Percentiles rank a stretch among this genome's conserved stretches.
These are phyloP conservation scores for Fraxinus paxiana DNA, from an alignment of 305 asterid genomes.

Conservation along the genomic window DNA sequence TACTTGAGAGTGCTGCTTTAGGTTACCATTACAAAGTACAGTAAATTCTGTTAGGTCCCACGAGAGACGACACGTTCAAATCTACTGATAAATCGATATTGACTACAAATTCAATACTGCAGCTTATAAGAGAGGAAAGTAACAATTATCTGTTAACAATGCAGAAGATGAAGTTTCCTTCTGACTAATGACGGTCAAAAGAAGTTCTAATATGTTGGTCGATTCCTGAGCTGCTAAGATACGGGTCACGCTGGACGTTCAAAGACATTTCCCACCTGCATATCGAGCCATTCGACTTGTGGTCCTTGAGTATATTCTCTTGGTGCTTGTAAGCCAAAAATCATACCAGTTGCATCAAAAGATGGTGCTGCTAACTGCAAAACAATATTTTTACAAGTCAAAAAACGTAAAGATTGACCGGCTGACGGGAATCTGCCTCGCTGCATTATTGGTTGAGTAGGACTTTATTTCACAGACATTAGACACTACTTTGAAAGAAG, in stretches of 20 bases:
- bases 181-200: background rate
- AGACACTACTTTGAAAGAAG: background rate
- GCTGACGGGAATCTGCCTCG: background rate
- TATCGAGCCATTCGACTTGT: slow-evolving; percentile 78
- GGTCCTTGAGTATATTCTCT: slow-evolving; percentile 56
- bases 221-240: background rate
- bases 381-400: background rate
- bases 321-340: slow-evolving; percentile 57
- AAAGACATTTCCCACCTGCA: slow-evolving; percentile 66
- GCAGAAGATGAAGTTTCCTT: background rate
- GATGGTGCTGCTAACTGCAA: slow-evolving; percentile 22
- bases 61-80: background rate
- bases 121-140: too few relatives aligned
- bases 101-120: background rate
- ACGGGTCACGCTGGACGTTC: slow-evolving; percentile 45
- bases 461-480: background rate
- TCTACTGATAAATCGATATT: background rate
- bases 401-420: background rate
- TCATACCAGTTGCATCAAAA: slow-evolving; percentile 52
- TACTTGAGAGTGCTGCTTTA: background rate
- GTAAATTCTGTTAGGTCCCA: background rate
- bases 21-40: background rate
- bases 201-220: background rate
- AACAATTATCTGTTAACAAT: background rate
- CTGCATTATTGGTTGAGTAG: background rate